A percentile compares a stretch with the other conserved stretches of the same genome.
These are phyloP conservation scores for Acidomyces sp. DNA, from an alignment of 495 filamentous ascomycete genomes.

Conservation along the genomic window DNA sequence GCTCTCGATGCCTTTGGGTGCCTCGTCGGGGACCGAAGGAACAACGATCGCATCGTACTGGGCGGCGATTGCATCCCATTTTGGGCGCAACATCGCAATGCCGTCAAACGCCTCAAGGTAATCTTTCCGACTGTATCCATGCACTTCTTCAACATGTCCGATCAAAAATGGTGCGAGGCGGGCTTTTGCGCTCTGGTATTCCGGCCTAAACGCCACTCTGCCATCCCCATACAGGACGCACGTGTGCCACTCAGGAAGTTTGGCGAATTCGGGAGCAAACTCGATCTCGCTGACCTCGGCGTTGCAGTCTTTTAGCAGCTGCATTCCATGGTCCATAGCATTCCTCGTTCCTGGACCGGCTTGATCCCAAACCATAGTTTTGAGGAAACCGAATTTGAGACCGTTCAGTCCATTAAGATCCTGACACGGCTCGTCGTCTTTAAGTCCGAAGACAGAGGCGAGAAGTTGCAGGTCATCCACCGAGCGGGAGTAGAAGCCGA, in stretches of 20 bases:
- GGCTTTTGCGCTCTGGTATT: constrained; percentile 33
- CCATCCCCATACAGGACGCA: constrained; percentile 33
- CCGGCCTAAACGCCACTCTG: constrained; percentile 33
- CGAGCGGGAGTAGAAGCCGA: constrained; percentile 38
- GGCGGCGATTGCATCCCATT: constrained; percentile 33
- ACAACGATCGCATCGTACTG: constrained; percentile 38
- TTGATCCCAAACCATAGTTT: constrained; percentile 35
- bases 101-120: constrained; percentile 35
- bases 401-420: constrained; percentile 29
- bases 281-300: constrained; percentile 37
- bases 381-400: constrained; percentile 36
- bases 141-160: constrained; percentile 34
- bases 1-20: constrained; percentile 32
- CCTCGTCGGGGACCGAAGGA: constrained; percentile 38
- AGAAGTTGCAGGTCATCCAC: constrained; percentile 40
- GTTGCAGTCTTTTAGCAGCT: constrained; percentile 31
- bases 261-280: constrained; percentile 34
- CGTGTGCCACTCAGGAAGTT: constrained; percentile 32
- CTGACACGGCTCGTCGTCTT: constrained; percentile 31
- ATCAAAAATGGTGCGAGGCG: constrained; percentile 28
- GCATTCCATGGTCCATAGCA: constrained; percentile 32
- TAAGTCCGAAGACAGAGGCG: constrained; percentile 34
- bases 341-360: constrained; percentile 34
- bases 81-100: constrained; percentile 34
- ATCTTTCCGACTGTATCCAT: constrained; percentile 27